phyloP scores from a whole-genome alignment of 108 stramenopile species.

The Aurantiochytrium sp. region DNA sequence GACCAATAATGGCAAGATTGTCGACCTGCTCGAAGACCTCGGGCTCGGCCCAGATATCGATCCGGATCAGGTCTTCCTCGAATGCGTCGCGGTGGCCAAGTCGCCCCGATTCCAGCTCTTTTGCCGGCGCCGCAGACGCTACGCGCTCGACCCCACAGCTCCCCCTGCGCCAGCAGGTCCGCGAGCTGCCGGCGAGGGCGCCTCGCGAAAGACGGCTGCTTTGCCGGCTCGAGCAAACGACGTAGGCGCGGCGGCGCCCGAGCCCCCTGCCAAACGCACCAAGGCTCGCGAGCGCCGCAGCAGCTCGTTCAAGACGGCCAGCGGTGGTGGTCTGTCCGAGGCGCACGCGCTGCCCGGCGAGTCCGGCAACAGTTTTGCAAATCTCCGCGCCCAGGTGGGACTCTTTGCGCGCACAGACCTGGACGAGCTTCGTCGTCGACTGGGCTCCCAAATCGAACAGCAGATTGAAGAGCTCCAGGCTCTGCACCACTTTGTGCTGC shows the following conservation, averaged over 20 bases:
- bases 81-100: neutral
- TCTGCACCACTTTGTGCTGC: neutral
- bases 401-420: neutral
- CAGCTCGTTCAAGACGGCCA: too few species aligned
- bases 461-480: neutral
- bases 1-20: too few species aligned
- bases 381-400: neutral
- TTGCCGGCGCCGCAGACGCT: neutral
- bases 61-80: neutral
- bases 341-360: too few species aligned
- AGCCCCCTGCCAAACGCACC: too few species aligned
- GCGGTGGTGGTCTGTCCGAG: too few species aligned
- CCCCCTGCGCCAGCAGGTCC: neutral
- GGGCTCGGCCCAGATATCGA: neutral
- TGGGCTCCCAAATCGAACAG: neutral
- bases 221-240: neutral
- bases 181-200: neutral
- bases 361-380: neutral
- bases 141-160: neutral
- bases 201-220: neutral
- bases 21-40: neutral
- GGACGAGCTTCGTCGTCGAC: neutral
- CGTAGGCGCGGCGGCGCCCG: too few species aligned
- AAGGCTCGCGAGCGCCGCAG: too few species aligned
- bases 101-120: constrained; percentile 6